Percentiles rank a stretch among this genome's conserved stretches.
phyloP scores from a whole-genome alignment of 2,329 filamentous ascomycete species.

The Alternaria postmessia region DNA sequence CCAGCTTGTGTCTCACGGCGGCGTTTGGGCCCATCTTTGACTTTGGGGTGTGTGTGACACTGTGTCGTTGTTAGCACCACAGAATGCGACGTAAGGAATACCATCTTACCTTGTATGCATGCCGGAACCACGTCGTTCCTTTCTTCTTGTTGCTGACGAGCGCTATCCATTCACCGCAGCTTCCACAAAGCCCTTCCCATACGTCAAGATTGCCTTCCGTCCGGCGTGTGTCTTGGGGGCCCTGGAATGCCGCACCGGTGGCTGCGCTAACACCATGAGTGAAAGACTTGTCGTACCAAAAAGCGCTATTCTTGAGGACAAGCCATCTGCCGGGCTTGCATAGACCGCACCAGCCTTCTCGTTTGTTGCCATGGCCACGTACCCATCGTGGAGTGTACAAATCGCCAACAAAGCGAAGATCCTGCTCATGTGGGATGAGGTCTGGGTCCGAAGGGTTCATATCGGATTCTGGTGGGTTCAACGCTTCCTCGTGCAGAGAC shows the following conservation, averaged over 20 bases:
- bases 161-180: constrained; percentile 82
- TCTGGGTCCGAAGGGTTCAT: constrained; percentile 82
- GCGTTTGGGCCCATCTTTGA: constrained; percentile 54
- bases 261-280: constrained; percentile 86
- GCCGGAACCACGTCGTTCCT: constrained; percentile 90
- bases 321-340: constrained; percentile 88
- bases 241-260: constrained; percentile 79
- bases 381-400: constrained; percentile 86
- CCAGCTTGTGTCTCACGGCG: constrained; percentile 52
- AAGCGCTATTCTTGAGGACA: constrained; percentile 87
- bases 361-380: constrained; percentile 84
- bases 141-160: constrained; percentile 88
- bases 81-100: constrained; percentile 14
- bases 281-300: constrained; percentile 93
- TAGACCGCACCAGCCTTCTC: constrained; percentile 88
- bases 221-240: constrained; percentile 75
- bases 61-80: constrained; percentile 37
- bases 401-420: constrained; percentile 78
- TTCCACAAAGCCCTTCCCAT: constrained; percentile 80
- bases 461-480: constrained; percentile 78
- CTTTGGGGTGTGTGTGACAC: constrained; percentile 55
- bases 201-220: constrained; percentile 84
- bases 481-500: constrained; percentile 75
- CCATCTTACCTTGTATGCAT: constrained; percentile 78
- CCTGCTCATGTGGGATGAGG: constrained; percentile 77